phyloP scores from a whole-genome alignment of 2,329 filamentous ascomycete species.

The Hypoxylon sp. region DNA sequence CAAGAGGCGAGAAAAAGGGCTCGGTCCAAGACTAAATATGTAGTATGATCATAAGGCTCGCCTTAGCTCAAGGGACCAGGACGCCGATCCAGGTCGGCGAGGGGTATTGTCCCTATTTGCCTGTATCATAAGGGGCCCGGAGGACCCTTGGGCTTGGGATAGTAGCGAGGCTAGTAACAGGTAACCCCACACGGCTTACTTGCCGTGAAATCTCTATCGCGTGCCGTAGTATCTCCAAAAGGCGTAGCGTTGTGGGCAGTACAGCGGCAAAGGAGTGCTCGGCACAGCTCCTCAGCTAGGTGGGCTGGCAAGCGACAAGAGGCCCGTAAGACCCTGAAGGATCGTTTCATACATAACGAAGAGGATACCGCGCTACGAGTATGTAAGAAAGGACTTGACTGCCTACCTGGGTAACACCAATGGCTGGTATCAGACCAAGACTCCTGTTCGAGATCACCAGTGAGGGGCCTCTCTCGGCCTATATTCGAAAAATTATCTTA shows the following conservation, averaged over 20 bases:
- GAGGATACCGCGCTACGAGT: conserved; percentile 2
- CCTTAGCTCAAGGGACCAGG: conserved; percentile 12
- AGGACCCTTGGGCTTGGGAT: conserved; percentile 15
- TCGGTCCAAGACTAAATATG: conserved; percentile 16
- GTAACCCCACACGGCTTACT: conserved; percentile 29
- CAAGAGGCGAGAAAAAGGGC: conserved; percentile 6
- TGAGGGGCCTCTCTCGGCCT: background rate
- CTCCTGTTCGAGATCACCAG: conserved; percentile 6
- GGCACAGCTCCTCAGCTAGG: conserved; percentile 25
- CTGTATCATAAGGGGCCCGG: conserved; percentile 12
- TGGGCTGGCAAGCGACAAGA: conserved; percentile 11
- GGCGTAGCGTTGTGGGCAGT: conserved; percentile 32
- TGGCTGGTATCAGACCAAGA: background rate
- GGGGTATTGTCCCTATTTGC: conserved; percentile 19
- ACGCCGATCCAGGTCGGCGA: conserved; percentile 11
- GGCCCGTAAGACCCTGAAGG: conserved; percentile 10
- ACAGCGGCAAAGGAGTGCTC: conserved; percentile 21
- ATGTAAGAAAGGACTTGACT: background rate
- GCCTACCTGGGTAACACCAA: no score
- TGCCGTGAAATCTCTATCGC: conserved; percentile 31
- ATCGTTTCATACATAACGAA: conserved; percentile 8
- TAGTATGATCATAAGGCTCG: conserved; percentile 9
- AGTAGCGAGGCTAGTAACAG: conserved; percentile 19
- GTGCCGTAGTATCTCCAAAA: conserved; percentile 32
- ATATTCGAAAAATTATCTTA: no score